Conservation (phyloP, 257 asterid species). For the Nicotiana knightiana region DNA sequence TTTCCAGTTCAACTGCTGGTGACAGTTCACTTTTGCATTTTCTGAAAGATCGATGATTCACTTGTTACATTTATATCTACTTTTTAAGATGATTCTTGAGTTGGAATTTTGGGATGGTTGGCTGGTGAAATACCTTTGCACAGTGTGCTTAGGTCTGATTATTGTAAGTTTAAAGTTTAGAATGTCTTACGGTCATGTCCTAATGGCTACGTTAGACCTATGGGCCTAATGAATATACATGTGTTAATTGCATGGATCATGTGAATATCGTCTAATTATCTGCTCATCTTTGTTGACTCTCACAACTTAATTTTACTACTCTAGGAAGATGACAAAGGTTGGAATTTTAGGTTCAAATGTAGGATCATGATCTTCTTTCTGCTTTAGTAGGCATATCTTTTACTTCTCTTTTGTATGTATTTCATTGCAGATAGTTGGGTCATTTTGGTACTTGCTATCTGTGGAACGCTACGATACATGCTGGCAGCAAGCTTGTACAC, state of each 20-base stretch:
- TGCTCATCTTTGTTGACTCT: background rate
- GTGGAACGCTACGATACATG: conserved; percentile 92
- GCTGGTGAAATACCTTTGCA: background rate
- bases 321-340: background rate
- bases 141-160: background rate
- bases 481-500: conserved; percentile 87
- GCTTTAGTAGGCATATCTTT: background rate
- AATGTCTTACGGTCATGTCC: background rate
- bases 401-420: background rate
- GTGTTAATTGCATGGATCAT: background rate
- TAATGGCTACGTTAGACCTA: background rate
- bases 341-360: background rate
- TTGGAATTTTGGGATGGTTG: background rate
- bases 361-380: conserved; percentile 2
- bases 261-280: background rate
- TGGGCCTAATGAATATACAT: background rate
- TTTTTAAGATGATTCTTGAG: background rate
- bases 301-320: background rate
- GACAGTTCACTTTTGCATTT: background rate
- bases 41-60: background rate
- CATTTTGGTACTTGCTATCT: conserved; percentile 95
- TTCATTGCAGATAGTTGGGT: conserved; percentile 85
- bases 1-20: background rate
- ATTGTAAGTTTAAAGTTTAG: background rate
- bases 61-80: background rate